Evolutionary conservation across 192 early-diverging fungal genomes (phyloP), one percentile per base, ranked within the genome.

Genomic region (Rhizophagus prolifer): DNA sequence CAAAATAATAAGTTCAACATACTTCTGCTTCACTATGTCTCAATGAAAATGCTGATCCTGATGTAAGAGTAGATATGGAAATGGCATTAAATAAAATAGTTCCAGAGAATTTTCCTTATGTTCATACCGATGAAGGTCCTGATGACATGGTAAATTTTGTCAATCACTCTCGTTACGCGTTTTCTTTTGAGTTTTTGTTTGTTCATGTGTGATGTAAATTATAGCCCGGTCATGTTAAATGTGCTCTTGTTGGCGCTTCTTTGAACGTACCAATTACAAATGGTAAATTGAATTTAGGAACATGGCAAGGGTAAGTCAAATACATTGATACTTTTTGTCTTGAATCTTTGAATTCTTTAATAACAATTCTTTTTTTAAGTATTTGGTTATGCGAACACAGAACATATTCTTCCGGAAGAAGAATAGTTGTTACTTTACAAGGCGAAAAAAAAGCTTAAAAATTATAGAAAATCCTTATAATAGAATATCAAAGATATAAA

Each of bases 11-110:
- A 86, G 87, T 97, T 41, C 93, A 95, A 80, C 96, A 97, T 77
- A 97, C 95, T 0, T 94, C 93, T 19, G 95, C 95, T 0, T 95
- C 95, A 0, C 80, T 97, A 13, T 92, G 92, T 58, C 74, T 97
- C 36, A 97, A 97, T 79, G 96, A 97, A 79, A 96, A 96, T 77
- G 91, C 83, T 34, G 95, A 94, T 81, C 84, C 88, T 13, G 88
- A 88, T 75, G 91, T 95, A 16, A 82, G 95, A 13, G 82, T 80
- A 0, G 96, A 97, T 76, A 92, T 97, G 91, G 91, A 94, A 36
- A 95, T 94, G 91, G 91, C 88, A 14, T 79, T 96, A 58, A 92
- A 96, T 77, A 87, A 88, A 54, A 83, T 97, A 41, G 95, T 89
- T 1, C 95, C 96, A 8, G 96, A 96, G 70, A 86, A 85, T 21